These are phyloP conservation scores for Xylaria sp. DNA, from an alignment of 2,329 filamentous ascomycete species.

Conservation along the genomic window DNA sequence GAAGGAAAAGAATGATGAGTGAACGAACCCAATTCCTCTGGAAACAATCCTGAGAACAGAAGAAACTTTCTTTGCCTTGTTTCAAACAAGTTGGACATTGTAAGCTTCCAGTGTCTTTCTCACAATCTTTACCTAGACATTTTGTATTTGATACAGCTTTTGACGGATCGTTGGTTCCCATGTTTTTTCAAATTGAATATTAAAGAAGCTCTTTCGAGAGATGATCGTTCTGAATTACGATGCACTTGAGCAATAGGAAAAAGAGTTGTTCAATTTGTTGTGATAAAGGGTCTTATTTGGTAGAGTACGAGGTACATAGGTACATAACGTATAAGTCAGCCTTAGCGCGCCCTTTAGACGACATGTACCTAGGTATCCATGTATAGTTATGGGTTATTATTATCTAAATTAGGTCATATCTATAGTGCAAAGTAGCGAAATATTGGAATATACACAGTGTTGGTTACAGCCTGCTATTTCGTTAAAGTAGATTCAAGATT, in stretches of 20 bases:
- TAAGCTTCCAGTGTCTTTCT: slow-evolving; percentile 83
- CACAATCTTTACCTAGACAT: slow-evolving; percentile 85
- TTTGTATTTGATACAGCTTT: slow-evolving; percentile 68
- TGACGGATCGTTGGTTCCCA: background rate
- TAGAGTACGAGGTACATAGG: background rate
- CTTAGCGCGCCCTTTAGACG: slow-evolving; percentile 25
- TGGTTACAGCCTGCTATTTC: too few relatives aligned
- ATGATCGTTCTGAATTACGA: background rate
- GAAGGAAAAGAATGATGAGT: background rate
- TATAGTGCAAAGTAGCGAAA: too few relatives aligned
- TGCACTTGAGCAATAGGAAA: background rate
- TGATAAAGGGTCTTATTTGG: background rate
- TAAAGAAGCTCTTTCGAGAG: background rate
- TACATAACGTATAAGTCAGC: slow-evolving; percentile 6
- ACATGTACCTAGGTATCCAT: slow-evolving; percentile 10
- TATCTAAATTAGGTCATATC: too few relatives aligned
- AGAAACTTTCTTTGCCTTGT: slow-evolving; percentile 87
- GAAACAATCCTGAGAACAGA: slow-evolving; percentile 99
- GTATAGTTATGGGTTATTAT: too few relatives aligned
- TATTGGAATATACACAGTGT: background rate
- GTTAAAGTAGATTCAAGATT: too few relatives aligned
- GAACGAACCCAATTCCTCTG: slow-evolving; percentile 92
- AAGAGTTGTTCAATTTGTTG: background rate
- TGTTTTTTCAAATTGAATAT: background rate
- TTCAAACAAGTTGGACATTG: slow-evolving; percentile 97